phyloP scores from a whole-genome alignment of 108 stramenopile genomes.

The Skeletonema costatum region DNA sequence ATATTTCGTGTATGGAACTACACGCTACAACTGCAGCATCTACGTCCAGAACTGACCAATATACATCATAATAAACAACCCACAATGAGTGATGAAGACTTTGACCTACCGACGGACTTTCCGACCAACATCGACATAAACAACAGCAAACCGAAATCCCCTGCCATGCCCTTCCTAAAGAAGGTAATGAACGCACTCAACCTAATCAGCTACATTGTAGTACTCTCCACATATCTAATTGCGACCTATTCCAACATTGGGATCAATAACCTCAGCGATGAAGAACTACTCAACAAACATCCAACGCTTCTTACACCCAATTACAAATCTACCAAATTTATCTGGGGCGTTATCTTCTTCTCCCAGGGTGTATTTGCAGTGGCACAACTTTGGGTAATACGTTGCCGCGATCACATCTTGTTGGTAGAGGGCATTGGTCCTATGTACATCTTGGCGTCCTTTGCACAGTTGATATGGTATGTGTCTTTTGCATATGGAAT shows the following conservation, averaged over 20 bases:
- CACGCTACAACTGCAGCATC: not conserved
- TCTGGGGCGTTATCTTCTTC: conserved; percentile 84
- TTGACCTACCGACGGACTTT: not conserved
- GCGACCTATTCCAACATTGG: conserved; percentile 43
- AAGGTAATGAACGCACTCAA: conserved; percentile 53
- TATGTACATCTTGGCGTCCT: conserved; percentile 17
- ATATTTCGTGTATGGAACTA: no score
- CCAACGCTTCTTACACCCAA: conserved; percentile 85
- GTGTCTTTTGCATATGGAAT: conserved; percentile 27
- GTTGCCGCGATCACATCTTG: conserved; percentile 18
- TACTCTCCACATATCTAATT: conserved; percentile 56
- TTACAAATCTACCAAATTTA: conserved; percentile 63
- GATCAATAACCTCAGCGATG: conserved; percentile 49
- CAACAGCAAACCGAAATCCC: not conserved
- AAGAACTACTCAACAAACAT: conserved; percentile 65
- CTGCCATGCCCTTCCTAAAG: not conserved
- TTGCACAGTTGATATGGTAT: conserved; percentile 26
- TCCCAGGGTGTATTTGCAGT: conserved; percentile 66
- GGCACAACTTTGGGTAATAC: conserved; percentile 43
- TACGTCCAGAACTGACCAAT: not conserved
- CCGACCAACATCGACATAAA: not conserved
- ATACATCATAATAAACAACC: not conserved
- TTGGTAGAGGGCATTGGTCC: conserved; percentile 20
- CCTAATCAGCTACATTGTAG: conserved; percentile 64
- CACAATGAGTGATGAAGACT: not conserved